Evolutionary conservation across 768 basidiomycete species (phyloP).

Genomic region (Tricholomella constricta): DNA sequence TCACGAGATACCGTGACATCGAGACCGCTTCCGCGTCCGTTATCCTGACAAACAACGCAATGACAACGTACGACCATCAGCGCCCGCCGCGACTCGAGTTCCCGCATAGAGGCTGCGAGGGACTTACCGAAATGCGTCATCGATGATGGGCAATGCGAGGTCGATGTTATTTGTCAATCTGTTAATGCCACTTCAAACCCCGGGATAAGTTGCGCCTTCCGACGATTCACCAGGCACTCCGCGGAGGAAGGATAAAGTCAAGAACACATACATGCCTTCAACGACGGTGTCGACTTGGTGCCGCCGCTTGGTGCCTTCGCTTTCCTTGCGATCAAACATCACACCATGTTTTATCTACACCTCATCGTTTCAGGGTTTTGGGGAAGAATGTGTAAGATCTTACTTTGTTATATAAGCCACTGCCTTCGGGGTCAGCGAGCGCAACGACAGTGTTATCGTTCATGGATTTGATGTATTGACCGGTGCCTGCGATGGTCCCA

Average conservation of each 20-base stretch:
- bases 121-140: constrained; percentile 82
- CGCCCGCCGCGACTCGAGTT: background rate
- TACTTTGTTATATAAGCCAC: constrained; percentile 94
- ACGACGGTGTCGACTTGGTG: constrained; percentile 97
- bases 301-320: constrained; percentile 89
- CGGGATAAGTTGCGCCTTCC: background rate
- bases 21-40: constrained; percentile 93
- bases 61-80: background rate
- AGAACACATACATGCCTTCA: constrained; percentile 71
- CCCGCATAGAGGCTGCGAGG: background rate
- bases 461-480: constrained; percentile 76
- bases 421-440: constrained; percentile 91
- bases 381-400: background rate
- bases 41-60: constrained; percentile 51
- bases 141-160: constrained; percentile 79
- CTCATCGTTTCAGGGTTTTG: background rate
- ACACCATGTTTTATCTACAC: constrained; percentile 83
- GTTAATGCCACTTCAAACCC: constrained; percentile 77
- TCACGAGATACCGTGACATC: constrained; percentile 93
- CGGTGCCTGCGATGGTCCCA: constrained; percentile 89
- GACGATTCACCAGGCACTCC: background rate
- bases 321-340: constrained; percentile 92
- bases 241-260: background rate
- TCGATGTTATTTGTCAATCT: constrained; percentile 89
- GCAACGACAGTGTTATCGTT: constrained; percentile 67